Evolutionary conservation across 2,329 filamentous ascomycete genomes (phyloP).

Genomic region (Ascochyta koolunga): DNA sequence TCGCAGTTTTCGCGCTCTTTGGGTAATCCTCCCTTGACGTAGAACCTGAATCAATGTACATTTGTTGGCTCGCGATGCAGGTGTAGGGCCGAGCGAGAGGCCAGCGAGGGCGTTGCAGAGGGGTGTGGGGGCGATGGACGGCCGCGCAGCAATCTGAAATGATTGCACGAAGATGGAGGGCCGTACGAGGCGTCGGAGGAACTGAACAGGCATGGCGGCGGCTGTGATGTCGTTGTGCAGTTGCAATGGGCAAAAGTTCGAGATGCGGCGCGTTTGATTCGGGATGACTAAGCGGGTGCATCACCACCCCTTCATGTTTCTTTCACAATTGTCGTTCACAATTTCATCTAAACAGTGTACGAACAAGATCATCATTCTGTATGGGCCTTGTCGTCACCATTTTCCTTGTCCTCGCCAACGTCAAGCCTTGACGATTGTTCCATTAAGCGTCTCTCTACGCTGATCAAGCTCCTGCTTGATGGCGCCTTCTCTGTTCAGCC

Average conservation of each 20-base stretch:
- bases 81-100: slow-evolving; percentile 44
- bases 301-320: no score
- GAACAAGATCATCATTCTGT: no score
- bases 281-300: background rate
- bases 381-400: no score
- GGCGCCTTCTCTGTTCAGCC: slow-evolving; percentile 57
- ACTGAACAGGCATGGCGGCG: slow-evolving; percentile 47
- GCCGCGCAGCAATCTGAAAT: slow-evolving; percentile 24
- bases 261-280: slow-evolving; percentile 9
- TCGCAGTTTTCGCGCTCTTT: slow-evolving; percentile 81
- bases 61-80: slow-evolving; percentile 46
- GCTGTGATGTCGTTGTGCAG: slow-evolving; percentile 14
- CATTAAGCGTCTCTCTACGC: no score
- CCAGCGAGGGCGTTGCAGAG: slow-evolving; percentile 28
- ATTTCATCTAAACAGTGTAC: no score
- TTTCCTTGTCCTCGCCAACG: no score
- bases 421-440: no score
- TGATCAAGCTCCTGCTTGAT: slow-evolving; percentile 25
- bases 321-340: no score
- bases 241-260: slow-evolving; percentile 21
- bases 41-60: slow-evolving; percentile 59
- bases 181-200: slow-evolving; percentile 49
- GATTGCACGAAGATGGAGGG: slow-evolving; percentile 32
- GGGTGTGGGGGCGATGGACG: slow-evolving; percentile 27
- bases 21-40: slow-evolving; percentile 76